These are phyloP conservation scores for Fraxinus latifolia DNA, from an alignment of 305 asterid species.

Conservation along the genomic window DNA sequence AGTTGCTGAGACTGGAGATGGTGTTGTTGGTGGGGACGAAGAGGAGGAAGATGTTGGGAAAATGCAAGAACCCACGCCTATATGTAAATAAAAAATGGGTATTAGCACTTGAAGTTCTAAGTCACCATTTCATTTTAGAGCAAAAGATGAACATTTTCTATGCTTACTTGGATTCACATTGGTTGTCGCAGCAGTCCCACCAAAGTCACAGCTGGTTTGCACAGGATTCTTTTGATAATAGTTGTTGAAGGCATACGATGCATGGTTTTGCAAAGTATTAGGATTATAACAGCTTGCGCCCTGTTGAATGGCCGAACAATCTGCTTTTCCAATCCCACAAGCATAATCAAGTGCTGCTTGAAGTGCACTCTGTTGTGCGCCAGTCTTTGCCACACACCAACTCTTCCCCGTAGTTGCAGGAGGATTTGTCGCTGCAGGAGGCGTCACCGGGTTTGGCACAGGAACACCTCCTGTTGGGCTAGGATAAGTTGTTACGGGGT, in stretches of 20 bases:
- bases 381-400: conserved; percentile 82
- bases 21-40: conserved; percentile 14
- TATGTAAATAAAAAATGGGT: conserved; percentile 8
- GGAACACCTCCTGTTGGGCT: conserved; percentile 40
- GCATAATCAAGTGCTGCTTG: conserved; percentile 83
- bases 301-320: conserved; percentile 70
- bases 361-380: conserved; percentile 41
- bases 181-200: conserved; percentile 34
- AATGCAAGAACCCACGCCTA: conserved; percentile 79
- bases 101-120: neutral
- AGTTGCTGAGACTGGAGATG: conserved; percentile 20
- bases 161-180: neutral
- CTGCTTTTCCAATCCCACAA: conserved; percentile 81
- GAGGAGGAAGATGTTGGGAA: conserved; percentile 51
- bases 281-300: conserved; percentile 68
- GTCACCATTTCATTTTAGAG: neutral
- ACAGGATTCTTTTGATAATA: conserved; percentile 70
- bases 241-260: conserved; percentile 77
- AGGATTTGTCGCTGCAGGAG: conserved; percentile 40
- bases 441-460: conserved; percentile 31
- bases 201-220: conserved; percentile 79
- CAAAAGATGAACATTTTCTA: neutral
- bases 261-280: conserved; percentile 54
- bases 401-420: conserved; percentile 59
- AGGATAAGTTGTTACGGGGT: conserved; percentile 43